Base-by-base conservation (phyloP, 2,329 filamentous ascomycete genomes). In the Colletotrichum horii region DNA sequence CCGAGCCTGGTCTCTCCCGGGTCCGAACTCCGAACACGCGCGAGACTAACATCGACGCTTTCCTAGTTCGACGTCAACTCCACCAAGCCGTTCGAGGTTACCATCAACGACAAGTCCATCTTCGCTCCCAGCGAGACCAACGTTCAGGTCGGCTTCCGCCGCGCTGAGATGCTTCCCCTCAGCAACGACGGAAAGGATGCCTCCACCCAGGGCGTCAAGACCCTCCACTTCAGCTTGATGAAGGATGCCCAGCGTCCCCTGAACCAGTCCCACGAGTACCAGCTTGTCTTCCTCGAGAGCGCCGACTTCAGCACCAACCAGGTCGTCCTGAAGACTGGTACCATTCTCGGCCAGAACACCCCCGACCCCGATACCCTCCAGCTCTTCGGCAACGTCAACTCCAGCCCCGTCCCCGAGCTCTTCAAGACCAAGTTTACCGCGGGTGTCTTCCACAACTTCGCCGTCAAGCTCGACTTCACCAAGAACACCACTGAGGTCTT, bases 251-350 rank as follows among this genome's bases (percentile, higher is more conserved):
- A 83, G 55, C 84, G 89, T 14, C 87, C 88, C 15, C 82, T 93
- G 68, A 93, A 93, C 84, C 82, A 89, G 70, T 89, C 88, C 9
- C 91, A 93, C 81, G 90, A 93, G 83, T 93, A 93, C 82, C 85
- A 91, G 80, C 87, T 91, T 60, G 84, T 87, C 48, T 90, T 88
- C 81, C 85, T 88, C 32, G 88, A 89, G 81, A 85, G 83, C 78
- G 82, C 79, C 66, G 84, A 87, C 77, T 90, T 84, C 81, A 86
- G 84, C 77, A 86, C 85, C 71, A 89, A 90, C 81, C 88, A 90
- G 82, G 81, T 90, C 75, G 88, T 86, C 28, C 86, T 92, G 76
- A 90, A 92, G 83, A 87, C 88, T 8, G 91, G 91, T 36, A 87
- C 87, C 12, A 82, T 92, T 68, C 86, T 90, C 9, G 87, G 83